Conservation (phyloP, 257 asterid species). For the Nicotiana undulata region DNA sequence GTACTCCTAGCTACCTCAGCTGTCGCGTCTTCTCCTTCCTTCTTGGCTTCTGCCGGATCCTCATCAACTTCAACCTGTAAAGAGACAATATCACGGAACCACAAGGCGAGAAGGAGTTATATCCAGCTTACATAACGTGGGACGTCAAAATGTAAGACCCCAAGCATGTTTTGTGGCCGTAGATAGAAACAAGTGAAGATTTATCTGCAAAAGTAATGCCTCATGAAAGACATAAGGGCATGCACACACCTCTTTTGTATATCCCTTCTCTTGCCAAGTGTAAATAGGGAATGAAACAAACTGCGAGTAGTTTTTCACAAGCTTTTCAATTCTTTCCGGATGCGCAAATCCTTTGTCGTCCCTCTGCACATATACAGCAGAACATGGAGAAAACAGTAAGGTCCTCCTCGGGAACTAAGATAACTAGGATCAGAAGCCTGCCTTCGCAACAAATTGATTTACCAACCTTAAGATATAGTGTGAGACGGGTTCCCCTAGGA, state of each 20-base stretch:
- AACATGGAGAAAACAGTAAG: background rate
- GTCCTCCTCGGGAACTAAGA: background rate
- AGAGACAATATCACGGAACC: conserved; percentile 1
- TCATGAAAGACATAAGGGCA: background rate
- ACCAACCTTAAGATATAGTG: conserved; percentile 79
- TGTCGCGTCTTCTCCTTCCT: conserved; percentile 54
- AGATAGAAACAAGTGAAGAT: background rate
- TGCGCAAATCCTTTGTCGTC: conserved; percentile 94
- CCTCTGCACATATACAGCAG: conserved; percentile 37
- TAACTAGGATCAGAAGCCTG: background rate
- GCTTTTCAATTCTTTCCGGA: conserved; percentile 87
- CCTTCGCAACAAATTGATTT: background rate
- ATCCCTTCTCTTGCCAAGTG: conserved; percentile 98
- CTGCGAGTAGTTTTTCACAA: conserved; percentile 83
- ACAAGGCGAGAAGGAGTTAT: background rate
- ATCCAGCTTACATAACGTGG: conserved; percentile 5
- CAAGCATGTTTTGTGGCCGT: background rate
- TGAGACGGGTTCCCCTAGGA: conserved; percentile 93
- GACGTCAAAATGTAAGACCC: background rate
- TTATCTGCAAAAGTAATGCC: background rate
- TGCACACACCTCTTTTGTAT: conserved; percentile 72
- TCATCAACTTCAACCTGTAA: conserved; percentile 90
- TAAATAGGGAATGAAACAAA: conserved; percentile 97
- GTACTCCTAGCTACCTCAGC: conserved; percentile 42
- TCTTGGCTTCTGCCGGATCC: conserved; percentile 67